Base-by-base conservation (phyloP, 2,329 filamentous ascomycete species). In the Tolypocladium ovalisporum region DNA sequence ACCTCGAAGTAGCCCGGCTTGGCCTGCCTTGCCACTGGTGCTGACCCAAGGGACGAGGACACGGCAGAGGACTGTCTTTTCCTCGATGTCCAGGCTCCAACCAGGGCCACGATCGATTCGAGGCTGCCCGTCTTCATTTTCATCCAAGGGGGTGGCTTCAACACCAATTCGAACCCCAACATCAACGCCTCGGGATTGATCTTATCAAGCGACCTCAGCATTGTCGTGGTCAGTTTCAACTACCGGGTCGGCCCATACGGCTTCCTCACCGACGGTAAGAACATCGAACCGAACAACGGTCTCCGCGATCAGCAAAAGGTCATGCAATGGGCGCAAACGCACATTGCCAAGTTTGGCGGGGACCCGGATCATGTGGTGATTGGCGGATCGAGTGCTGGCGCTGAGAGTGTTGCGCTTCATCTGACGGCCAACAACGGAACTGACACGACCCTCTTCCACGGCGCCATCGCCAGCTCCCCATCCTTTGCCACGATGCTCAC, bases 231-330 rank as follows among this genome's bases (percentile, higher is more conserved):
- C 2, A 85, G 78, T 12, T 80, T 89, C 71, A 91, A 90, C 70
- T 91, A 92, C 67, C 84, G 89, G 6, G 86, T 92, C 13, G 88
- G 88, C 0, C 79, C 82, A 0, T 90, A 84, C 62, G 88, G 89
- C 0, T 92, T 91, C 66, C 75, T 92, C 15, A 81, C 82, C 1
- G 76, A 83, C 57, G 72, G 79, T 19, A 79, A 86, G 62, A 65
- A 61, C 62, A 79, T 81, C 3, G 80, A 78, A 58, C 66, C 85
- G 39, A 91, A 91, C 68, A 85, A 84, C 62, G 88, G 88, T 1
- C 73, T 91, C 1, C 79, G 80, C 37, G 88, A 91, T 67, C 87
- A 90, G 68, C 75, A 84, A 55, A 85, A 86, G 65, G 84, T 82
- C 0, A 68, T 91, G 17, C 68, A 86, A 59, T 91, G 88, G 88